Conservation (phyloP, 768 basidiomycete genomes). For the Leccinum pellstonianum region DNA sequence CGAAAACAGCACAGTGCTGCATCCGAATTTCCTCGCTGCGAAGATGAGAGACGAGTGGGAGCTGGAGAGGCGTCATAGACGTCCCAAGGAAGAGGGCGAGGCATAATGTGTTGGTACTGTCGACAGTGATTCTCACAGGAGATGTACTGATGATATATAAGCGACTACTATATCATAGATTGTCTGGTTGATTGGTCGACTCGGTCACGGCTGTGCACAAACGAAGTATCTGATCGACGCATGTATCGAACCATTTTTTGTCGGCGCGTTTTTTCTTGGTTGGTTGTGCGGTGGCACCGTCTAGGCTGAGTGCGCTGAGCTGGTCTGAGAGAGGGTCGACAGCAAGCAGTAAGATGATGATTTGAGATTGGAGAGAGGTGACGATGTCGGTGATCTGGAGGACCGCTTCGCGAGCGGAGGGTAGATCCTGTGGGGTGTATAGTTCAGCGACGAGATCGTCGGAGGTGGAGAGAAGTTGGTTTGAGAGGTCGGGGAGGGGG, state of each 20-base stretch:
- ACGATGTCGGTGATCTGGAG: slow-evolving; percentile 38
- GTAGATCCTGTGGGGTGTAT: slow-evolving; percentile 59
- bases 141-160: slow-evolving; percentile 22
- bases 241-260: slow-evolving; percentile 62
- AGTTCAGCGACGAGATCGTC: slow-evolving; percentile 70
- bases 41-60: slow-evolving; percentile 58
- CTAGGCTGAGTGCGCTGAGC: slow-evolving; percentile 26
- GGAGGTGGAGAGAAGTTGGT: slow-evolving; percentile 48
- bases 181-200: slow-evolving; percentile 21
- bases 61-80: slow-evolving; percentile 33
- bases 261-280: slow-evolving; percentile 36
- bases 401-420: slow-evolving; percentile 41
- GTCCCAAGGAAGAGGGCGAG: slow-evolving; percentile 31
- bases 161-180: slow-evolving; percentile 6
- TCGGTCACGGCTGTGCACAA: slow-evolving; percentile 32
- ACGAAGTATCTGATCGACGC: slow-evolving; percentile 61
- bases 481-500: slow-evolving; percentile 48
- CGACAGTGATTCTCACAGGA: neutral
- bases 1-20: slow-evolving; percentile 54
- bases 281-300: neutral
- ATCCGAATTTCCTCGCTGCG: slow-evolving; percentile 58
- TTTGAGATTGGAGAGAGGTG: slow-evolving; percentile 34
- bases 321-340: slow-evolving; percentile 24
- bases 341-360: slow-evolving; percentile 26
- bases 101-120: slow-evolving; percentile 31